A percentile compares a stretch with the other conserved stretches of the same genome.
Conservation (phyloP, 2,329 filamentous ascomycete species). For the Aspergillus transmontanensis region DNA sequence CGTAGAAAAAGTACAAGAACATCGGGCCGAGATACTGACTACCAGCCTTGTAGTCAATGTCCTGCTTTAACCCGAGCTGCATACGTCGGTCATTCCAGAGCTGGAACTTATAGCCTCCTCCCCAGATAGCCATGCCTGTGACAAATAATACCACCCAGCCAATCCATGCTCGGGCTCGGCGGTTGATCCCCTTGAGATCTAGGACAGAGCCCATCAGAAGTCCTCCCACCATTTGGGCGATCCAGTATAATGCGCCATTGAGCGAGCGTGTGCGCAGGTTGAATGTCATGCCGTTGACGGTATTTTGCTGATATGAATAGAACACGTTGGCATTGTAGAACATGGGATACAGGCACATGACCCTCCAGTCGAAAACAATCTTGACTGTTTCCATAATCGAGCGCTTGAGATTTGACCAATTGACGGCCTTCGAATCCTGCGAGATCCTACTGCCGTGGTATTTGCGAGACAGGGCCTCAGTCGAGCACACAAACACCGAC, state of each 20-base stretch:
- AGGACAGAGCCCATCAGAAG: slow-evolving; percentile 70
- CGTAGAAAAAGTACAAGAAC: slow-evolving; percentile 88
- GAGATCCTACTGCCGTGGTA: slow-evolving; percentile 79
- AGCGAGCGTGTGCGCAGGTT: slow-evolving; percentile 71
- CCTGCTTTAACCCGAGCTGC: slow-evolving; percentile 21
- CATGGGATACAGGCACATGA: slow-evolving; percentile 73
- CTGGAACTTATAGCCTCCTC: slow-evolving; percentile 77
- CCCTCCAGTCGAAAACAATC: slow-evolving; percentile 67
- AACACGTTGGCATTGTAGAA: slow-evolving; percentile 79
- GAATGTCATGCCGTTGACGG: slow-evolving; percentile 69
- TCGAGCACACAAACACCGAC: slow-evolving; percentile 69
- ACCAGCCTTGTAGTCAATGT: slow-evolving; percentile 64
- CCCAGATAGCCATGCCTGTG: slow-evolving; percentile 77
- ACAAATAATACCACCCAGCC: slow-evolving; percentile 63
- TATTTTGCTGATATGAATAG: slow-evolving; percentile 76
- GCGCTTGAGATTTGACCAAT: slow-evolving; percentile 74
- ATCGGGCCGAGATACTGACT: slow-evolving; percentile 73
- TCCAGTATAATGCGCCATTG: slow-evolving; percentile 75
- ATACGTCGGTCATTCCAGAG: slow-evolving; percentile 56
- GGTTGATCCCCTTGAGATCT: slow-evolving; percentile 61
- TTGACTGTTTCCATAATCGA: slow-evolving; percentile 73
- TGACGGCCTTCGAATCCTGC: slow-evolving; percentile 74
- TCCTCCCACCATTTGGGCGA: slow-evolving; percentile 74
- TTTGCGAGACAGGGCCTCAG: slow-evolving; percentile 68
- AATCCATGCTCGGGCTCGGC: slow-evolving; percentile 66